Conservation (phyloP, 371 early-diverging fungal species). For the Blyttiomyces sp. region DNA sequence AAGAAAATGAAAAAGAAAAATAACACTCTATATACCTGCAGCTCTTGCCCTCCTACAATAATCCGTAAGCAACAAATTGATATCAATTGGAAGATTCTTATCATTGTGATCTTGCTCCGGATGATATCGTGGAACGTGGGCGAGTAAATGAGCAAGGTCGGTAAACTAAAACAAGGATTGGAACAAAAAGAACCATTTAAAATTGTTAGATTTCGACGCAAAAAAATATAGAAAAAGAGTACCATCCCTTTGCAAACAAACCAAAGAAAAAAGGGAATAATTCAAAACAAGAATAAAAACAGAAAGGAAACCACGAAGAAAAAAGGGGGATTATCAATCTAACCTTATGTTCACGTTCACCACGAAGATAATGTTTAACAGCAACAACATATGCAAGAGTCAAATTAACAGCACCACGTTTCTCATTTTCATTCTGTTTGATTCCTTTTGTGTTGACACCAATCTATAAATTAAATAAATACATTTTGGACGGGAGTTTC, state of each 20-base stretch:
- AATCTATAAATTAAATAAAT: too few relatives aligned
- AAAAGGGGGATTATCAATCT: background rate
- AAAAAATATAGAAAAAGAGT: background rate
- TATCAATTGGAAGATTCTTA: slow-evolving; percentile 1
- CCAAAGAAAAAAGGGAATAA: background rate
- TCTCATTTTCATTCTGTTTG: slow-evolving; percentile 34
- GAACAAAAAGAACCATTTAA: slow-evolving; percentile 23
- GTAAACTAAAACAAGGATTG: background rate
- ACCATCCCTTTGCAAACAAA: background rate
- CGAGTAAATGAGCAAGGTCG: slow-evolving; percentile 28
- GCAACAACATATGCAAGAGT: slow-evolving; percentile 64
- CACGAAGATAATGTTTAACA: slow-evolving; percentile 62
- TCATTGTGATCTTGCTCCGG: background rate
- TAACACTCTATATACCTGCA: too few relatives aligned
- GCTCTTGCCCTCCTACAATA: slow-evolving; percentile 8
- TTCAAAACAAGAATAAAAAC: background rate
- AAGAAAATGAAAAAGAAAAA: background rate
- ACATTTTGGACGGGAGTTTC: too few relatives aligned
- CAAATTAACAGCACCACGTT: slow-evolving; percentile 69
- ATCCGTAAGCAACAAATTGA: slow-evolving; percentile 8
- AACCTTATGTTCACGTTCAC: slow-evolving; percentile 56
- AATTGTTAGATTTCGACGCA: background rate
- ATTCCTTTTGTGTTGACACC: slow-evolving; percentile 23
- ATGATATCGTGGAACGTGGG: slow-evolving; percentile 25
- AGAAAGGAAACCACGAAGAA: background rate